phyloP scores from a whole-genome alignment of 805 yeast genomes.

The Pichia manshurica region DNA sequence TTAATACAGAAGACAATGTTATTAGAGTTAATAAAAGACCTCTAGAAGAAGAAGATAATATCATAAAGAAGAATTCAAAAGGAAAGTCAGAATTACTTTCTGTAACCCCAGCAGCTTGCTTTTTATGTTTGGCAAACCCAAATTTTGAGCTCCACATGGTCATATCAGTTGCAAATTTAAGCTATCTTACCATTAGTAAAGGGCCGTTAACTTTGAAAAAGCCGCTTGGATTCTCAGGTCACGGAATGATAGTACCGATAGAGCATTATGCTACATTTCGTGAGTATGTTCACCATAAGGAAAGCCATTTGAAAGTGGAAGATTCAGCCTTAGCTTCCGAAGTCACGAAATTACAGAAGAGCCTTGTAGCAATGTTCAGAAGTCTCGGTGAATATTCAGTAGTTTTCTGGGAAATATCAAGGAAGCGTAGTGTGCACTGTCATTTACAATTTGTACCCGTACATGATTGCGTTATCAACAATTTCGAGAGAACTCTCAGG shows the following conservation, averaged over 20 bases:
- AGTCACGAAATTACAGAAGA: conserved; percentile 38
- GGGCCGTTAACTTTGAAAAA: conserved; percentile 69
- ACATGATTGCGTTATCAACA: conserved; percentile 29
- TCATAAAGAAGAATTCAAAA: neutral
- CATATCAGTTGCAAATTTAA: conserved; percentile 59
- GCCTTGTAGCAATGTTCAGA: conserved; percentile 46
- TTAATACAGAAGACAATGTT: neutral
- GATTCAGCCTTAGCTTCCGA: conserved; percentile 39
- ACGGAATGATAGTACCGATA: conserved; percentile 74
- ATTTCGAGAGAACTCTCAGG: conserved; percentile 42
- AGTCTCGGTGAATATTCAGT: conserved; percentile 38
- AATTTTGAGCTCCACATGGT: conserved; percentile 75
- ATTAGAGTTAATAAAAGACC: neutral
- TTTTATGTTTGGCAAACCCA: conserved; percentile 80
- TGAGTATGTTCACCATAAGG: conserved; percentile 24
- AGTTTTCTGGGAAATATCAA: conserved; percentile 65
- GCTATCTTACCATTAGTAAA: conserved; percentile 73
- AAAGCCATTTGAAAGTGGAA: conserved; percentile 20
- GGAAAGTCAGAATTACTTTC: neutral
- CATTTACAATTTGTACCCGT: conserved; percentile 78
- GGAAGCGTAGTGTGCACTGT: conserved; percentile 60
- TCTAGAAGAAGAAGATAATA: neutral
- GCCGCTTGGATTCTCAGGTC: conserved; percentile 59
- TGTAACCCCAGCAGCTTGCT: conserved; percentile 58
- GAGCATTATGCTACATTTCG: conserved; percentile 52